Percentiles rank a stretch among this genome's conserved stretches.
Evolutionary conservation across 371 early-diverging fungal species (phyloP).

Genomic region (Parasitella parasitica): DNA sequence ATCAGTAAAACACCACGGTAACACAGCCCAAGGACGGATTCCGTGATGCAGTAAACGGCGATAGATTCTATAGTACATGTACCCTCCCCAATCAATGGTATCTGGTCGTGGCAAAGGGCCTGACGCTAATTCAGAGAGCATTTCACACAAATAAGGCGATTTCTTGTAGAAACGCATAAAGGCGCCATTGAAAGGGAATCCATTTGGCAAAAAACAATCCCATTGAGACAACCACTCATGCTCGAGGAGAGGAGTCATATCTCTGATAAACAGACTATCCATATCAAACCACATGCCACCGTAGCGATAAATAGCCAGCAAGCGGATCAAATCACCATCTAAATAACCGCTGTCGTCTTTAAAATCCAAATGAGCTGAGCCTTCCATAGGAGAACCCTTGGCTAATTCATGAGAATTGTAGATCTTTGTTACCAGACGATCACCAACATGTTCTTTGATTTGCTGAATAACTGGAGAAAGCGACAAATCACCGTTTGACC

Average conservation of each 20-base stretch:
- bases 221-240: conserved; percentile 57
- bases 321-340: conserved; percentile 52
- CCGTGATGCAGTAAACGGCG: conserved; percentile 30
- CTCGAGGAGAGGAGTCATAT: conserved; percentile 50
- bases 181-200: conserved; percentile 56
- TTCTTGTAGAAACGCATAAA: conserved; percentile 53
- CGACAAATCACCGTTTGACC: conserved; percentile 54
- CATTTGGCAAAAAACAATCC: conserved; percentile 57
- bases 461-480: conserved; percentile 33
- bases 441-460: conserved; percentile 36
- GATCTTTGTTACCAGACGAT: conserved; percentile 32
- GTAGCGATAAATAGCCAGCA: conserved; percentile 48
- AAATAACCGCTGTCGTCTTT: conserved; percentile 51
- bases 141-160: conserved; percentile 55
- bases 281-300: conserved; percentile 65
- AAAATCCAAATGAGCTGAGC: conserved; percentile 38
- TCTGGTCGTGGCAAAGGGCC: conserved; percentile 48
- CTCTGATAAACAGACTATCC: conserved; percentile 53
- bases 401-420: conserved; percentile 41
- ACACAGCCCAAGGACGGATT: conserved; percentile 30
- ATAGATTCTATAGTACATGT: conserved; percentile 51
- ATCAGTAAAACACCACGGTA: conserved; percentile 54
- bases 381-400: conserved; percentile 50
- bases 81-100: conserved; percentile 56
- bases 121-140: conserved; percentile 50